Conservation (phyloP, 768 basidiomycete genomes). For the Tylopilus rubrobrunneus region DNA sequence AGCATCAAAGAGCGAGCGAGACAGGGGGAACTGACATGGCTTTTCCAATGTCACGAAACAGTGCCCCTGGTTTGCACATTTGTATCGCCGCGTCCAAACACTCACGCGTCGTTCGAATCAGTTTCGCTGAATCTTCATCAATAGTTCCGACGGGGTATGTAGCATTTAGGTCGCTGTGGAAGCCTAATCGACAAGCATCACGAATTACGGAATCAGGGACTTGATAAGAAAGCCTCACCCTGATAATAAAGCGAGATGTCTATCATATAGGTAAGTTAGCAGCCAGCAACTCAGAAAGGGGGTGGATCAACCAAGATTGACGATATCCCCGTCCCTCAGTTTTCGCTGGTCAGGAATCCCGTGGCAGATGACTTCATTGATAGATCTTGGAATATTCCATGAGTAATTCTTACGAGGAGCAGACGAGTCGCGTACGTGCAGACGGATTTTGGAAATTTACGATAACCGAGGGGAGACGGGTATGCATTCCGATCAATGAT, state of each 20-base stretch:
- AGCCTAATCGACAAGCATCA: slow-evolving; percentile 46
- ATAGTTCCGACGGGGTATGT: slow-evolving; percentile 88
- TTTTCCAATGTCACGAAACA: slow-evolving; percentile 87
- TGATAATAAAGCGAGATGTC: slow-evolving; percentile 80
- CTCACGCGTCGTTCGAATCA: slow-evolving; percentile 80
- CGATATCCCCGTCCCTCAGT: slow-evolving; percentile 88
- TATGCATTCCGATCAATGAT: slow-evolving; percentile 88
- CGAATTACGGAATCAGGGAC: neutral
- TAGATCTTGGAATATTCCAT: slow-evolving; percentile 47
- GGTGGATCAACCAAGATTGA: slow-evolving; percentile 74
- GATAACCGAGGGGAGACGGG: slow-evolving; percentile 91
- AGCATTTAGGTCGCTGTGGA: slow-evolving; percentile 89
- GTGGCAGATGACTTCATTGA: slow-evolving; percentile 97
- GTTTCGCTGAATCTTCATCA: slow-evolving; percentile 76
- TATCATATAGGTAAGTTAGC: slow-evolving; percentile 28
- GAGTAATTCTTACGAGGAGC: neutral
- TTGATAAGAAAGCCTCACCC: slow-evolving; percentile 39
- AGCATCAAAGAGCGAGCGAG: slow-evolving; percentile 14
- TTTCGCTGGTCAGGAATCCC: slow-evolving; percentile 89
- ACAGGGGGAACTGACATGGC: slow-evolving; percentile 56
- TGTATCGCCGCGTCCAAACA: slow-evolving; percentile 88
- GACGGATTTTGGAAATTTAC: slow-evolving; percentile 88
- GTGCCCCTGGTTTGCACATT: slow-evolving; percentile 87
- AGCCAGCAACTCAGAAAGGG: slow-evolving; percentile 5
- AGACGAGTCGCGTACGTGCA: slow-evolving; percentile 70